A percentile compares a stretch with the other conserved stretches of the same genome.
phyloP scores from a whole-genome alignment of 192 early-diverging fungal species.

The Backusella mclennaniae region DNA sequence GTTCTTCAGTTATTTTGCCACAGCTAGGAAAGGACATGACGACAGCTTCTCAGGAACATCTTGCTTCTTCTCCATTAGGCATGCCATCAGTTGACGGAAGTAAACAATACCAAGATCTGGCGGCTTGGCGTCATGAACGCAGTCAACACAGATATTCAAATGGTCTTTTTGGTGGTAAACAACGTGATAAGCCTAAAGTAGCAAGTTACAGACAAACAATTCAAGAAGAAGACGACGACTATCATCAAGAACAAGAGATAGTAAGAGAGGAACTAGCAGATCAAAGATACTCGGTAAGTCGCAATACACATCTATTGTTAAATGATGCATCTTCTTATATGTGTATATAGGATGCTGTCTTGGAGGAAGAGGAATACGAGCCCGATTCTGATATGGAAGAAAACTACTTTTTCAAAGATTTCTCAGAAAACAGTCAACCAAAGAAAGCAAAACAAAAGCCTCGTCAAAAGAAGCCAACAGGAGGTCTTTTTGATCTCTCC shows the following conservation, averaged over 20 bases:
- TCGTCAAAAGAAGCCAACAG: neutral
- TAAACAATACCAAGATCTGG: slow-evolving; percentile 23
- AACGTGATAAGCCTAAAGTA: slow-evolving; percentile 17
- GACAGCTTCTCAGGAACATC: neutral
- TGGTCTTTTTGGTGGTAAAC: slow-evolving; percentile 27
- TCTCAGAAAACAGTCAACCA: neutral
- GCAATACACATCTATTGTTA: neutral
- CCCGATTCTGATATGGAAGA: slow-evolving; percentile 24
- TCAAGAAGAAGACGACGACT: neutral
- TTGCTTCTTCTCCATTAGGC: neutral
- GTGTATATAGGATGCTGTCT: neutral
- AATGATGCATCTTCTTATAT: neutral
- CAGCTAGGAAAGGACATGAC: neutral
- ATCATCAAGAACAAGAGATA: neutral
- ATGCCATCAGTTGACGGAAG: neutral
- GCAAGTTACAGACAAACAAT: neutral
- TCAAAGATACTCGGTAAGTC: neutral
- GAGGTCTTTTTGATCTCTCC: slow-evolving; percentile 16
- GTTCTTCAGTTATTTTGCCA: slow-evolving; percentile 16
- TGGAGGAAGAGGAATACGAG: slow-evolving; percentile 14
- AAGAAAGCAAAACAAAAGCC: neutral
- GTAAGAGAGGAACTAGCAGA: neutral
- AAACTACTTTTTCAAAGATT: slow-evolving; percentile 33
- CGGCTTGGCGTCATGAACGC: slow-evolving; percentile 20
- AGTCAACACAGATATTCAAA: slow-evolving; percentile 24